Evolutionary conservation across 345 rosid species (phyloP).

Genomic region (Boechera divaricarpa): DNA sequence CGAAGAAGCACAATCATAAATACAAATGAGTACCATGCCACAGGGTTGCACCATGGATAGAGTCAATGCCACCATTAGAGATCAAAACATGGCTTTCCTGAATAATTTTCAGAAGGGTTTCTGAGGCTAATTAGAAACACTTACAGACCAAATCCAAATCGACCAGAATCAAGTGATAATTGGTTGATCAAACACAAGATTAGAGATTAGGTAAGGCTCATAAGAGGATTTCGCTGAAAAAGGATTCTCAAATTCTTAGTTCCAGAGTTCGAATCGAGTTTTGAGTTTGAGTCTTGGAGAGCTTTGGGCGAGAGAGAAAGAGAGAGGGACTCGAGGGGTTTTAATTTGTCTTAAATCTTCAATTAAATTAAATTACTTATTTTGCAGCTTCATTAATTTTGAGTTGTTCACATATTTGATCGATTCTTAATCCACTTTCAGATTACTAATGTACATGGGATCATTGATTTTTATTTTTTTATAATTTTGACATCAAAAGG

Average conservation of each 20-base stretch:
- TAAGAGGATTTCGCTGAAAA: not conserved
- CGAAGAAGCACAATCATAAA: slow-evolving; percentile 8
- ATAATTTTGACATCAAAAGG: no score
- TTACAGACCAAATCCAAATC: slow-evolving; percentile 1
- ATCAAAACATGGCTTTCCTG: slow-evolving; percentile 35
- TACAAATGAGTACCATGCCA: slow-evolving; percentile 41
- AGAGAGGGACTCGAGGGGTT: not conserved
- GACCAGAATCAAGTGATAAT: not conserved
- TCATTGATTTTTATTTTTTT: no score
- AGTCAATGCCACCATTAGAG: slow-evolving; percentile 43
- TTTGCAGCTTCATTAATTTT: no score
- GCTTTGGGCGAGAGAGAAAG: not conserved
- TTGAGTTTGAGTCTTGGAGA: not conserved
- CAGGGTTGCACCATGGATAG: slow-evolving; percentile 43
- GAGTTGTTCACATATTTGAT: no score
- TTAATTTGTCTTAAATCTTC: not conserved
- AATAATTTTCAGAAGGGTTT: not conserved
- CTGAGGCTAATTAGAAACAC: slow-evolving; percentile 2
- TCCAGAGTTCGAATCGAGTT: not conserved
- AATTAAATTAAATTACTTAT: not conserved
- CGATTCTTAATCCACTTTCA: no score
- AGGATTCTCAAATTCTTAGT: not conserved
- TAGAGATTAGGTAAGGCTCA: not conserved
- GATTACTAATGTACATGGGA: no score
- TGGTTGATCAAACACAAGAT: not conserved